Evolutionary conservation across 306 rosid species (phyloP).

Genomic region (Urtica urens): DNA sequence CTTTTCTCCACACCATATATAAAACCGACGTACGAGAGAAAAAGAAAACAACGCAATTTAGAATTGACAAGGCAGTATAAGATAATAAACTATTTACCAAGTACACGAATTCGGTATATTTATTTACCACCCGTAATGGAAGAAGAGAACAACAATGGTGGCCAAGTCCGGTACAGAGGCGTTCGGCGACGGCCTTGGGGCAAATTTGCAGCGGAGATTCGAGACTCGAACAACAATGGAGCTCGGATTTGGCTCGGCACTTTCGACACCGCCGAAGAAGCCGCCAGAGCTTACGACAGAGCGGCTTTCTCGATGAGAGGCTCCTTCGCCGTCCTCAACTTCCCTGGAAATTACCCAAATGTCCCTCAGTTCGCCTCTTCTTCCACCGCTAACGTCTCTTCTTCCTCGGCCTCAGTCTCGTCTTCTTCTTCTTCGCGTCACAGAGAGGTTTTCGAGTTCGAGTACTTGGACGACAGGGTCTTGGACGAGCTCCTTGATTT

Average conservation of each 20-base stretch:
- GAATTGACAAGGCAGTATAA: too few relatives aligned
- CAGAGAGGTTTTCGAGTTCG: conserved; percentile 40
- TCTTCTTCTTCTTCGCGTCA: background rate
- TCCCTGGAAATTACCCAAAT: conserved; percentile 34
- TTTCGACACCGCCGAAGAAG: conserved; percentile 44
- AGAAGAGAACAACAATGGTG: background rate
- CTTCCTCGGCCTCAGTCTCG: background rate
- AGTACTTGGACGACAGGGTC: conserved; percentile 51
- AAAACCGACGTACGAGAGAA: too few relatives aligned
- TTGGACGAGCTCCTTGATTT: conserved; percentile 58
- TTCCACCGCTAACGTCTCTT: conserved; percentile 5
- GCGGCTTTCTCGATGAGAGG: conserved; percentile 71
- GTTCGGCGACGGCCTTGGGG: conserved; percentile 32
- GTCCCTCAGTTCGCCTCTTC: background rate
- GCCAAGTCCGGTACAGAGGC: conserved; percentile 19
- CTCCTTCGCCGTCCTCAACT: conserved; percentile 48
- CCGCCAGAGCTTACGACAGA: conserved; percentile 60
- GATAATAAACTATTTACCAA: too few relatives aligned
- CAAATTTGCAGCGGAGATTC: conserved; percentile 33
- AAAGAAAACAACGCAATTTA: background rate
- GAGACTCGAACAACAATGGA: conserved; percentile 26
- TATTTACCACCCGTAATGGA: background rate
- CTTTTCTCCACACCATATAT: conserved; percentile 1
- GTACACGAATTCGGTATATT: too few relatives aligned
- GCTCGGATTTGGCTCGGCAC: conserved; percentile 69